Evolutionary conservation across 2,329 filamentous ascomycete species (phyloP).

Genomic region (Dothistroma pini): DNA sequence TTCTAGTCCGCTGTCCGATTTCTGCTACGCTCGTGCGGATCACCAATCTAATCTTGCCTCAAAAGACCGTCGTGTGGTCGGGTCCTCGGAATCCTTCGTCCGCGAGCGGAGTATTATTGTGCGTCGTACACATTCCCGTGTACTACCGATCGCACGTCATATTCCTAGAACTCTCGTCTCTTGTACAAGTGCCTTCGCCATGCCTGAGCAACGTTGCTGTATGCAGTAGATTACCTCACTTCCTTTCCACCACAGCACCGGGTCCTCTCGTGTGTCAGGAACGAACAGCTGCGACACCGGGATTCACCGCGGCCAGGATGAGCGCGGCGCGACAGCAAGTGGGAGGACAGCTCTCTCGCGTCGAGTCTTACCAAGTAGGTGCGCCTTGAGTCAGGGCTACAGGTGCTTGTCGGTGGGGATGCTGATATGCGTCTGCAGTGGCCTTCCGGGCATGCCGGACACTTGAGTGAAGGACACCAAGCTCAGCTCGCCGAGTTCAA

Average conservation of each 20-base stretch:
- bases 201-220: background rate
- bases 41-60: background rate
- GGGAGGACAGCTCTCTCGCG: constrained; percentile 27
- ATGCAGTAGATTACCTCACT: background rate
- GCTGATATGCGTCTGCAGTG: constrained; percentile 43
- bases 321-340: constrained; percentile 13
- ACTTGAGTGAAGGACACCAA: constrained; percentile 67
- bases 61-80: background rate
- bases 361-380: constrained; percentile 32
- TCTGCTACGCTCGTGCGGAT: background rate
- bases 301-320: constrained; percentile 9
- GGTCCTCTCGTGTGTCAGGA: background rate
- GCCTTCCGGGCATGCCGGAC: constrained; percentile 74
- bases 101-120: background rate
- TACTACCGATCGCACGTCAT: background rate
- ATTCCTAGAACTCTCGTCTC: background rate
- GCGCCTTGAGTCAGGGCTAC: constrained; percentile 1
- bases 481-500: constrained; percentile 70
- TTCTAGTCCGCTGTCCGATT: background rate
- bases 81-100: background rate
- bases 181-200: background rate
- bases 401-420: background rate
- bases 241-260: background rate
- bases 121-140: background rate
- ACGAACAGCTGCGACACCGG: background rate